Base-by-base conservation (phyloP, 768 basidiomycete species). In the Ramaria rubella region DNA sequence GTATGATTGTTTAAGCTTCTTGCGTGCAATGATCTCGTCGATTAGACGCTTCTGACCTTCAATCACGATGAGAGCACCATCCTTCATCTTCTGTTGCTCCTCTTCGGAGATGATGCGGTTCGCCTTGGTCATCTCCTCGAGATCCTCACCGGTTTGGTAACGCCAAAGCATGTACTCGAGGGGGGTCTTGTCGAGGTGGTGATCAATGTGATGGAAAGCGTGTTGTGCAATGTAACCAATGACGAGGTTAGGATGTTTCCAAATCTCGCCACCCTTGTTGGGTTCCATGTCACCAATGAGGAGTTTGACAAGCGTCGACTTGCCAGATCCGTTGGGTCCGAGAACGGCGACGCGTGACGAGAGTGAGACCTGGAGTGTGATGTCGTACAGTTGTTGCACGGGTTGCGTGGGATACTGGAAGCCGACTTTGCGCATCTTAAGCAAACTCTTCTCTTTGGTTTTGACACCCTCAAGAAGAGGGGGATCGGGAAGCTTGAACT, bases 101-200 rank as follows among this genome's bases (percentile, higher is more conserved):
- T 89, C 93, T 55, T 87, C 91, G 60, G 81, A 77, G 71, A 97
- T 90, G 73, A 86, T 79, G 62, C 92, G 88, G 72, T 73, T 85
- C 57, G 90, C 93, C 82, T 96, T 97, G 75, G 75, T 75, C 83
- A 97, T 81, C 78, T 96, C 94, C 76, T 97, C 94, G 70, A 96
- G 74, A 79, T 97, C 94, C 73, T 97, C 94, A 72, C 94, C 94
- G 58, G 94, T 97, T 82, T 97, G 94, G 85, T 96, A 97, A 76
- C 94, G 94, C 94, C 94, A 97, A 63, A 97, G 77, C 91, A 97
- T 93, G 81, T 97, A 97, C 77, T 97, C 94, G 65, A 97, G 86
- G 49, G 94, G 91, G 14, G 94, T 97, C 82, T 94, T 95, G 81
- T 97, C 94, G 69, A 97, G 90, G 70, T 97, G 94, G 72, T 92